Percentiles rank a stretch among this genome's conserved stretches.
Evolutionary conservation across 352 stramenopile genomes (phyloP).

Genomic region (Globisporangium radiosum): DNA sequence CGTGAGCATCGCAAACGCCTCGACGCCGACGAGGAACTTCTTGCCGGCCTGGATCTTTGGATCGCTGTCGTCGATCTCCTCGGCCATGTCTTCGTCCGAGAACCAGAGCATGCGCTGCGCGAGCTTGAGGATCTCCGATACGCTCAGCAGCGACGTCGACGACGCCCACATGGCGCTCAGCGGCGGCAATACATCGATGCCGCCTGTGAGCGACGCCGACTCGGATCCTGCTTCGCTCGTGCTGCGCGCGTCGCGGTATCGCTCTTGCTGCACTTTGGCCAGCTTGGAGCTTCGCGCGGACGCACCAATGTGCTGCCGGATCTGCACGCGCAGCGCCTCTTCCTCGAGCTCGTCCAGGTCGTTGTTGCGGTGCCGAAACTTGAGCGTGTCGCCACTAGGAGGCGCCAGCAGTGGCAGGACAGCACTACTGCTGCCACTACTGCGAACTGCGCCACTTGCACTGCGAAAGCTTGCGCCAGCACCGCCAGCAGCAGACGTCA

Average conservation of each 20-base stretch:
- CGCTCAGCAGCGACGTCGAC: constrained; percentile 12
- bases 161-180: constrained; percentile 22
- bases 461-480: too few species aligned
- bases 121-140: constrained; percentile 26
- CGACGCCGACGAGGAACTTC: constrained; percentile 48
- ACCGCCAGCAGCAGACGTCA: too few species aligned
- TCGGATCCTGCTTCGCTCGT: constrained; percentile 10
- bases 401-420: constrained; percentile 27
- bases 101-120: constrained; percentile 35
- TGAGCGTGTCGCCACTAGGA: constrained; percentile 28
- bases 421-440: background rate
- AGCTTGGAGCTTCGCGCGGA: constrained; percentile 6
- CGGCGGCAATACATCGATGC: background rate
- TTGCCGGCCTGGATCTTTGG: constrained; percentile 43
- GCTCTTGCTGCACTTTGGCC: constrained; percentile 6
- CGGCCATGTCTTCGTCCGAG: constrained; percentile 41
- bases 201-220: constrained; percentile 13
- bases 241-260: constrained; percentile 6
- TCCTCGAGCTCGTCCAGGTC: constrained; percentile 41
- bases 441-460: too few species aligned
- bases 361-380: constrained; percentile 35
- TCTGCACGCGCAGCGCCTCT: constrained; percentile 33
- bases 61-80: constrained; percentile 45
- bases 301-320: constrained; percentile 36
- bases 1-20: constrained; percentile 48